Base-by-base conservation (phyloP, 305 asterid species). In the Fraxinus platypoda region DNA sequence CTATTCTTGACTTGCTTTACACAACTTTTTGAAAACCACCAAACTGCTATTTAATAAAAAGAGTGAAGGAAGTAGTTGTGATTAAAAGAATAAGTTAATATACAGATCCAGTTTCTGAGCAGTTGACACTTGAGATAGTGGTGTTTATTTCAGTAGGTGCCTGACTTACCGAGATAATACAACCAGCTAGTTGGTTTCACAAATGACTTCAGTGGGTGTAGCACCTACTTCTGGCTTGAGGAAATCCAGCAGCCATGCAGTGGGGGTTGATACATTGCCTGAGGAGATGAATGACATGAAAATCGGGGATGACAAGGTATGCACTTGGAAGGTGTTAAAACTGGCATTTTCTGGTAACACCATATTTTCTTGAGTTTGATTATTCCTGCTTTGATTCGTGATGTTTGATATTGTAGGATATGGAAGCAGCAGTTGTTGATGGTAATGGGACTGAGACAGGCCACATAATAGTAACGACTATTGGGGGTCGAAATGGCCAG, bases 391-490 rank as follows among this genome's bases (percentile, higher is more conserved):
- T 52, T 52, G 62, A 49, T 49, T 49, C 3, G 8, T n/a, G 66
- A 3, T 80, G 12, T 83, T 35, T 7, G 19, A 25, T 82, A 70
- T 79, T 34, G 73, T 57, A 89, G 92, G 92, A 89, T 80, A 79
- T 89, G 89, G 92, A 89, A 81, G 89, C 92, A 38, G 68, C 89
- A 38, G 83, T 89, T 52, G 90, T 89, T n/a, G 90, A 89, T 73
- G 92, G 90, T 80, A 87, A 89, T 87, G 92, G 92, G 41, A 89
- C 92, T 79, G 92, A 89, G 85, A 84, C 92, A 13, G 92, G 92
- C 31, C 92, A 89, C 77, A 89, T 89, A 77, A 89, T 89, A 33
- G 92, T 89, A 76, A 89, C 92, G 57, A 89, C 92, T 78, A 89
- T 87, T 85, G 92, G 92, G 6, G 91, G 91, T 80, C 75, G 91